Evolutionary conservation across 768 basidiomycete species (phyloP), one percentile per base, ranked within the genome.

Genomic region (Clitopilus hobsonii): DNA sequence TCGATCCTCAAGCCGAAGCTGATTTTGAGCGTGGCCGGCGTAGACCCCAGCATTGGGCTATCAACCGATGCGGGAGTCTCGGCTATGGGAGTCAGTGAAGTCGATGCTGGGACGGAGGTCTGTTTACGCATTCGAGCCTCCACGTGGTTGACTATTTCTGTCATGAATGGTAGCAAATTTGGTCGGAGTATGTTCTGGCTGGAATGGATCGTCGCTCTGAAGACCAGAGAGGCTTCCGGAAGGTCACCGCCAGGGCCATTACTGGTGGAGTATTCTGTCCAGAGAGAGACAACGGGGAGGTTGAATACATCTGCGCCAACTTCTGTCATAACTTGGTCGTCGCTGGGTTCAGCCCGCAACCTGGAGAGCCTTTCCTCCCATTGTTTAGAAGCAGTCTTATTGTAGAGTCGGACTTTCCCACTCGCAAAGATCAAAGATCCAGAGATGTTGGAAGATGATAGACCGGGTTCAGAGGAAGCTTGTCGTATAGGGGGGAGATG

Each of bases 1-100:
- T 98, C 94, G 60, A 98, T 96, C 25, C 91, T 89, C 28, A 98
- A 77, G 61, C 91, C 93, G 71, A 97, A 83, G 57, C 82, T 89
- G 60, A 96, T 83, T 53, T 85, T 85, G 18, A 79, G 75, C 18
- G 71, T 69, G 25, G 71, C 51, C 52, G 72, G 63, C 36, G 63
- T 38, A 48, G 57, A 50, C 28, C 60, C 52, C 47, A 36, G 65
- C 51, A 52, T 63, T 51, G 52, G 53, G 49, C 51, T 8, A 47
- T 36, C 49, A 10, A 50, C 52, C 25, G 49, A 38, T 36, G 54
- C 5, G 41, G 5, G 22, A 20, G 16, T 51, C 45, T 58, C 63
- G 25, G 48, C 52, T 57, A 57, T 24, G 30, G 49, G 23, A 13
- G 32, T 56, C 47, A 22, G 20, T 13, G 45, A 30, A 55, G 61